Percentiles rank a stretch among this genome's conserved stretches.
phyloP scores from a whole-genome alignment of 176 grass and related monocot species.

The Eragrostis curvula region DNA sequence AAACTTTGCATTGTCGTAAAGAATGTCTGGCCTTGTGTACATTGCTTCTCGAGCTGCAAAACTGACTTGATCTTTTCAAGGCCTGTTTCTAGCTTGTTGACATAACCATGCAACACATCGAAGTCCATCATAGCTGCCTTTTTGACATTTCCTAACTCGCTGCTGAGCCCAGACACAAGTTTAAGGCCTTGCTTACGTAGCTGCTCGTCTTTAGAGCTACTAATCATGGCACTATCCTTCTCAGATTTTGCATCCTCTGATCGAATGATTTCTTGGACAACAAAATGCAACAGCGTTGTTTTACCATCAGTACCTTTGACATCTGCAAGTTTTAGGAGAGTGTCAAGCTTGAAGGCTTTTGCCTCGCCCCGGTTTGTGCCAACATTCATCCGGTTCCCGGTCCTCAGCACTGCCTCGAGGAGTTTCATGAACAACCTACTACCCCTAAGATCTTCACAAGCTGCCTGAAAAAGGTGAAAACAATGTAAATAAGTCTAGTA shows the following conservation, averaged over 20 bases:
- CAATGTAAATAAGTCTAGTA: constrained; percentile 28
- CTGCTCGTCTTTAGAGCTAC: constrained; percentile 70
- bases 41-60: constrained; percentile 78
- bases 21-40: constrained; percentile 75
- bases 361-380: constrained; percentile 92
- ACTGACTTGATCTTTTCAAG: constrained; percentile 80
- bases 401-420: constrained; percentile 90
- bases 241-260: constrained; percentile 72
- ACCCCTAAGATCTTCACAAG: constrained; percentile 87
- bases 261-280: constrained; percentile 96
- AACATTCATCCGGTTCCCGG: constrained; percentile 98
- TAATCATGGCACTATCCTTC: constrained; percentile 51
- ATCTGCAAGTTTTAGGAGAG: constrained; percentile 94
- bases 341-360: constrained; percentile 96
- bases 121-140: constrained; percentile 96
- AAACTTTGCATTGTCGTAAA: constrained; percentile 81
- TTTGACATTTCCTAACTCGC: constrained; percentile 86
- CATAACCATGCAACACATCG: constrained; percentile 82
- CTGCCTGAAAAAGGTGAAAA: constrained; percentile 61
- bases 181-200: constrained; percentile 89
- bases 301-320: constrained; percentile 95
- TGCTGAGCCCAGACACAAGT: constrained; percentile 80
- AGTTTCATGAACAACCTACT: constrained; percentile 93
- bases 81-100: constrained; percentile 81
- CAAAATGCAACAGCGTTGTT: constrained; percentile 95